Conservation (phyloP, 176 grass and related monocot species). For the Paspalum notatum region DNA sequence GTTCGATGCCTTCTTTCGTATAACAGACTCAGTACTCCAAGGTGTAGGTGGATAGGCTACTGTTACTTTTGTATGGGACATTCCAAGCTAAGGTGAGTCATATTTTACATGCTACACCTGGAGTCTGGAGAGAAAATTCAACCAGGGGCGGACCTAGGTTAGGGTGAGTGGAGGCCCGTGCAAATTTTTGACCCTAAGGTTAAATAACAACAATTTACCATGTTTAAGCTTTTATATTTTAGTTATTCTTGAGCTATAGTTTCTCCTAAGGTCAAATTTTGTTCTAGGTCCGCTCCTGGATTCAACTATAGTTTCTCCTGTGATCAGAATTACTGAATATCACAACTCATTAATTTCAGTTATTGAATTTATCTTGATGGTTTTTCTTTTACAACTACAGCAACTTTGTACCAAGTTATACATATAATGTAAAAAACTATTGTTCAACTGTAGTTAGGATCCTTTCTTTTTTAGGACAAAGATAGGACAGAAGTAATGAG, state of each 20-base stretch:
- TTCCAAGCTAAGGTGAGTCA: not conserved
- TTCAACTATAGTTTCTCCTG: not conserved
- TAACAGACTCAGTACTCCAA: not conserved
- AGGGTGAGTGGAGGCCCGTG: too few relatives aligned
- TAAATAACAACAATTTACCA: too few relatives aligned
- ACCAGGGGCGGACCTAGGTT: too few relatives aligned
- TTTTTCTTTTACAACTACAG: not conserved
- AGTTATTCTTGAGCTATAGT: too few relatives aligned
- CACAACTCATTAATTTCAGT: not conserved
- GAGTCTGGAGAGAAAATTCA: not conserved
- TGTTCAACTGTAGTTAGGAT: not conserved
- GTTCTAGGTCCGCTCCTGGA: too few relatives aligned
- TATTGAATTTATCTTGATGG: not conserved
- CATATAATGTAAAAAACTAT: not conserved
- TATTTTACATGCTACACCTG: not conserved
- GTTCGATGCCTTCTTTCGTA: not conserved
- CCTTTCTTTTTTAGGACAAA: not conserved
- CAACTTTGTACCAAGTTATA: not conserved
- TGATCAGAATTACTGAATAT: not conserved
- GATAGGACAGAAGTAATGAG: not conserved
- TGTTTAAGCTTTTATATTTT: too few relatives aligned
- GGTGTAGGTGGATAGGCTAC: not conserved
- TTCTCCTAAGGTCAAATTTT: too few relatives aligned
- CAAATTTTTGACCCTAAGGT: too few relatives aligned
- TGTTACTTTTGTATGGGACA: not conserved